These are phyloP conservation scores for Glycine tomentella DNA, from an alignment of 306 rosid genomes.

Conservation along the genomic window DNA sequence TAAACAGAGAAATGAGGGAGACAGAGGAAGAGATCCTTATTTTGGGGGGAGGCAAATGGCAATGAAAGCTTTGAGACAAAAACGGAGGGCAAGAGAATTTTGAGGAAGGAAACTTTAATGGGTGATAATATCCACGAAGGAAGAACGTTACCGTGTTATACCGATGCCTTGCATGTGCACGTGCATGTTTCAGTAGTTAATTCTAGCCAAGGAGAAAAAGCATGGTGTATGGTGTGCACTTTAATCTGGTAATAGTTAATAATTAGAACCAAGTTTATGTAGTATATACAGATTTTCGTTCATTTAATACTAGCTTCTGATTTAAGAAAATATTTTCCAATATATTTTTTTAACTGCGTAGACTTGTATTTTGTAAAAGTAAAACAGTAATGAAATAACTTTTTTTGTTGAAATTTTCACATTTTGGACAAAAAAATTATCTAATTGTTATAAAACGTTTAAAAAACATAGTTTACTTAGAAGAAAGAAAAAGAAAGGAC, in stretches of 20 bases:
- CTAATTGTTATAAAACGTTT: not conserved
- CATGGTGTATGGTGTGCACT: not conserved
- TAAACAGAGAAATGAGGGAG: conserved; percentile 55
- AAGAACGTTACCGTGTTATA: not conserved
- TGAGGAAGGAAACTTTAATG: conserved; percentile 55
- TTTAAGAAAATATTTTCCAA: not conserved
- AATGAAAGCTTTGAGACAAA: conserved; percentile 59
- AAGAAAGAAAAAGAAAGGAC: too few relatives aligned
- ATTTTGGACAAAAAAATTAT: not conserved
- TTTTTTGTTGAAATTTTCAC: not conserved
- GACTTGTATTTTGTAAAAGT: not conserved
- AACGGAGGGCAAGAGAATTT: conserved; percentile 67
- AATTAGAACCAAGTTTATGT: too few relatives aligned
- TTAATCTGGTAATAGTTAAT: too few relatives aligned
- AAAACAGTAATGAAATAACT: not conserved
- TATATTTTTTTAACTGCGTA: not conserved
- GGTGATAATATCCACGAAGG: conserved; percentile 25
- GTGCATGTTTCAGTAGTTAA: not conserved
- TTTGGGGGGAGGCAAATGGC: conserved; percentile 45
- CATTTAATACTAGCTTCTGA: not conserved
- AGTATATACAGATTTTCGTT: not conserved
- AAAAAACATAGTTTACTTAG: too few relatives aligned
- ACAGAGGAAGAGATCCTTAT: conserved; percentile 68
- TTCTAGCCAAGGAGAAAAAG: too few relatives aligned
- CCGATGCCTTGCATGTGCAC: conserved; percentile 23